Evolutionary conservation across 1,284 basidiomycete species (phyloP), one percentile per base, ranked within the genome.

Genomic region (Leccinum variabile): DNA sequence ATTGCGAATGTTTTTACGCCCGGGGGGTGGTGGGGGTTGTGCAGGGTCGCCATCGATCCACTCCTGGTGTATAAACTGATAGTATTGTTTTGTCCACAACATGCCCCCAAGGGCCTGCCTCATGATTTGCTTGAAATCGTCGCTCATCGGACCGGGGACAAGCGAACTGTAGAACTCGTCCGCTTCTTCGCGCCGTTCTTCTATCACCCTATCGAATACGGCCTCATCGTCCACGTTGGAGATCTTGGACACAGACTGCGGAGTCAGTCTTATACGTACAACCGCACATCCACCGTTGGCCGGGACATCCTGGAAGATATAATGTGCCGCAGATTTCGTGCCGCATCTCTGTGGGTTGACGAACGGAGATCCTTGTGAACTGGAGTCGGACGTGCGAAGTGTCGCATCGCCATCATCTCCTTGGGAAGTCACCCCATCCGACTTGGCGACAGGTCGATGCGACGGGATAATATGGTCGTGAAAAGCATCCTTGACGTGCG

Each of bases 21-120:
- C 91, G 1, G 93, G 89, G 14, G 97, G 97, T 2, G 97, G 97
- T 16, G 94, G 85, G 4, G 97, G 97, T 77, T 98, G 97, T 18
- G 91, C 91, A 8, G 95, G 90, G 78, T 99, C 97, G 57, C 97
- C 97, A 64, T 93, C 86, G 62, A 97, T 84, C 97, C 97, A 99
- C 67, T 97, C 92, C 72, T 92, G 91, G 77, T 98, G 96, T 65
- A 98, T 88, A 77, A 97, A 98, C 75, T 92, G 86, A 80, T 98
- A 99, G 78, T 89, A 95, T 72, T 98, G 97, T 80, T 98, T 99
- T 60, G 93, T 96, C 95, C 97, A 98, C 59, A 99, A 80, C 97
- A 99, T 98, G n/a, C 97, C 97, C 25, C 88, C 89, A 41, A 98
- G 80, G n/a, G 95, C 97, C 77, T 98, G 97, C 63, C 97, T 84